Percentiles rank a stretch among this genome's conserved stretches.
These are phyloP conservation scores for Phytophthora macrochlamydospora DNA, from an alignment of 352 stramenopile genomes.

Conservation along the genomic window DNA sequence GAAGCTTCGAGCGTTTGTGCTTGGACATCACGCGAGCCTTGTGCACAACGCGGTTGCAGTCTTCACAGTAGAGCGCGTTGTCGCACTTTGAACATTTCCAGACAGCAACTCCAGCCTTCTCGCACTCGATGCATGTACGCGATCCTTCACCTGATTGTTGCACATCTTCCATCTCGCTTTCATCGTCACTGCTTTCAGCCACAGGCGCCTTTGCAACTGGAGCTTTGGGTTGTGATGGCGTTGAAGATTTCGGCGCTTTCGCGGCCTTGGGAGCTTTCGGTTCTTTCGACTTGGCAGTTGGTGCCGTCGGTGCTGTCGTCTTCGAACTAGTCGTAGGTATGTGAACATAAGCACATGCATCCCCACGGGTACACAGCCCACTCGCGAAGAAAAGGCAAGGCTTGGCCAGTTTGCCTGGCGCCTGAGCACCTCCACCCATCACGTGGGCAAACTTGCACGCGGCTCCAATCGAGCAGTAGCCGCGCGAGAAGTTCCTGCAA, in stretches of 20 bases:
- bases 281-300: slow-evolving; percentile 10
- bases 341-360: slow-evolving; percentile 58
- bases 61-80: slow-evolving; percentile 65
- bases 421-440: slow-evolving; percentile 27
- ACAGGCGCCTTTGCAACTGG: background rate
- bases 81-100: slow-evolving; percentile 70
- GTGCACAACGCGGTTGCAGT: slow-evolving; percentile 63
- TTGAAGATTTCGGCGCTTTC: background rate
- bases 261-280: background rate
- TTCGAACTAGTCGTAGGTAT: background rate
- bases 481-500: slow-evolving; percentile 62
- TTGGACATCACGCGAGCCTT: slow-evolving; percentile 66
- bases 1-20: slow-evolving; percentile 52
- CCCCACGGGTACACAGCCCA: slow-evolving; percentile 57
- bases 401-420: slow-evolving; percentile 30
- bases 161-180: slow-evolving; percentile 12
- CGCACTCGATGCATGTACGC: slow-evolving; percentile 71
- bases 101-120: slow-evolving; percentile 42
- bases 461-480: slow-evolving; percentile 43
- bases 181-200: slow-evolving; percentile 1
- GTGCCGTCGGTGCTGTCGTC: background rate
- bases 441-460: slow-evolving; percentile 55
- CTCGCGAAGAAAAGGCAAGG: slow-evolving; percentile 56
- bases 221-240: background rate
- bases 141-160: slow-evolving; percentile 16